phyloP scores from a whole-genome alignment of 192 early-diverging fungal species.

The Podila epigama region DNA sequence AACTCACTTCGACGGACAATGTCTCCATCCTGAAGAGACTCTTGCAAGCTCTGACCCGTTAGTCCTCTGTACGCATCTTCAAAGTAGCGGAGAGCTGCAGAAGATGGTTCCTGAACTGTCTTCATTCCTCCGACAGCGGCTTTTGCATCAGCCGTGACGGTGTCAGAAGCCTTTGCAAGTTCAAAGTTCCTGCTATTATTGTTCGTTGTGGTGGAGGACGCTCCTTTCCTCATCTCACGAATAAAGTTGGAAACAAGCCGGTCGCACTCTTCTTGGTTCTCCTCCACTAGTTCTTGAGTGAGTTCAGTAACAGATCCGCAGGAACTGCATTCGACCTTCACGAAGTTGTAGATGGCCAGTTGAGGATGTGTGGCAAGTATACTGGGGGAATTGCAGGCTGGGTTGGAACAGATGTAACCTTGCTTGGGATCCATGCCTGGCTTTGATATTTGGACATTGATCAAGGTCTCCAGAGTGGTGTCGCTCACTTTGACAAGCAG shows the following conservation, averaged over 20 bases:
- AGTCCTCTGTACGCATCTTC: conserved; percentile 14
- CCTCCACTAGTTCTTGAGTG: conserved; percentile 34
- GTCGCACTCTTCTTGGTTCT: conserved; percentile 18
- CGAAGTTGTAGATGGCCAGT: conserved; percentile 29
- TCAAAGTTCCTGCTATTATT: conserved; percentile 33
- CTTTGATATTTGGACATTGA: not conserved
- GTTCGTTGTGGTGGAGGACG: not conserved
- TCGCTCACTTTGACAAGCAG: conserved; percentile 8
- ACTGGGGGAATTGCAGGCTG: not conserved
- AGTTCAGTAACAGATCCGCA: conserved; percentile 11
- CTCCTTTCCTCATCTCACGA: conserved; percentile 30
- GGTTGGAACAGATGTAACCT: conserved; percentile 28
- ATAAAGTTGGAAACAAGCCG: conserved; percentile 13
- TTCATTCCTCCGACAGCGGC: conserved; percentile 21
- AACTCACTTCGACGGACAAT: conserved; percentile 8
- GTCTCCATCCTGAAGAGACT: not conserved
- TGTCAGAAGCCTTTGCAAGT: conserved; percentile 6
- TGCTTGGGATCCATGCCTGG: conserved; percentile 27
- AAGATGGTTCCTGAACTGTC: conserved; percentile 27
- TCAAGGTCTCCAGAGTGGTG: not conserved
- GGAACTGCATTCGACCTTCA: conserved; percentile 12
- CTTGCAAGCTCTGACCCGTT: conserved; percentile 5
- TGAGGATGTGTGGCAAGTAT: conserved; percentile 24
- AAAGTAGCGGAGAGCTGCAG: conserved; percentile 13
- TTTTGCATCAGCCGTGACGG: not conserved